A percentile compares a stretch with the other conserved stretches of the same genome.
These are phyloP conservation scores for Populus ilicifolia DNA, from an alignment of 345 rosid species.

Conservation along the genomic window DNA sequence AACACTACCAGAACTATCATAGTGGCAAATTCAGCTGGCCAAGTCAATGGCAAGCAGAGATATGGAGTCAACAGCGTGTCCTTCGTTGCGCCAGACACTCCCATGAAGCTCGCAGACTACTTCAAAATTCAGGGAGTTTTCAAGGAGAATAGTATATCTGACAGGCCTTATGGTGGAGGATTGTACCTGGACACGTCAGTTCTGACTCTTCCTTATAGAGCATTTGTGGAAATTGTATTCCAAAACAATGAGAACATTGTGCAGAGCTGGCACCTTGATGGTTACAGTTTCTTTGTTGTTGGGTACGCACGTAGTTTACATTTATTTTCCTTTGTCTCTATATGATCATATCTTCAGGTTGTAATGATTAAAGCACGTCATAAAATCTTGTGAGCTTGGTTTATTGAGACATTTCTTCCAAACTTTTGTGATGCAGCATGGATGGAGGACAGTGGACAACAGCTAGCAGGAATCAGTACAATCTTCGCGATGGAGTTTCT, in stretches of 20 bases:
- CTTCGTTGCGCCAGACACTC: slow-evolving; percentile 66
- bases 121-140: slow-evolving; percentile 85
- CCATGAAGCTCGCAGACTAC: slow-evolving; percentile 84
- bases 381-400: neutral
- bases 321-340: neutral
- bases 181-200: slow-evolving; percentile 73
- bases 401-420: neutral
- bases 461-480: slow-evolving; percentile 62
- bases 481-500: slow-evolving; percentile 74
- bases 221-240: slow-evolving; percentile 77
- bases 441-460: slow-evolving; percentile 89
- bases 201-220: slow-evolving; percentile 62
- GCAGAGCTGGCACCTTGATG: slow-evolving; percentile 86
- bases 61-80: slow-evolving; percentile 78
- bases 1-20: slow-evolving; percentile 66
- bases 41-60: slow-evolving; percentile 80
- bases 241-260: slow-evolving; percentile 72
- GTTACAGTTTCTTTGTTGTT: slow-evolving; percentile 78
- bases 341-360: neutral
- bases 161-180: slow-evolving; percentile 54
- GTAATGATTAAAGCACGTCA: neutral
- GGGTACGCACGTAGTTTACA: slow-evolving; percentile 47
- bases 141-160: slow-evolving; percentile 64
- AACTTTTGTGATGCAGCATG: slow-evolving; percentile 52
- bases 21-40: slow-evolving; percentile 68